Evolutionary conservation across 768 basidiomycete species (phyloP).

Genomic region (Amyloporia xantha): DNA sequence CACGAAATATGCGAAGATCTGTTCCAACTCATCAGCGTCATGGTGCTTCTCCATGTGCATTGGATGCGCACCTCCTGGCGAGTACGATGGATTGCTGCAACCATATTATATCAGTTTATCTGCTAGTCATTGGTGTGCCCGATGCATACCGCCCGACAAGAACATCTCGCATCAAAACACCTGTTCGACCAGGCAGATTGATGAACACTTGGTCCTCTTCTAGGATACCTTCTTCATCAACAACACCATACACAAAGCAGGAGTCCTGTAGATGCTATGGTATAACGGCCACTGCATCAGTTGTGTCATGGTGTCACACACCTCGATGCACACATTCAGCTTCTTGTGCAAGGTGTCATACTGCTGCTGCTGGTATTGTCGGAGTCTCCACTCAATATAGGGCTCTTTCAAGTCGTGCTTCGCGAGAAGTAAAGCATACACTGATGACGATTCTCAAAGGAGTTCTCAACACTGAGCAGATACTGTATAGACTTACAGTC

Average conservation of each 20-base stretch:
- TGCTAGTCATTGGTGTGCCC: no score
- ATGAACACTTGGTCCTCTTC: constrained; percentile 12
- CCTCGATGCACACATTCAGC: constrained; percentile 8
- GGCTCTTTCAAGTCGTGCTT: constrained; percentile 10
- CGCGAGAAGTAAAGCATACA: background rate
- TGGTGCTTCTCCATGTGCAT: background rate
- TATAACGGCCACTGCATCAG: background rate
- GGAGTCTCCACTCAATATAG: constrained; percentile 2
- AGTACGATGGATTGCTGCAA: constrained; percentile 9
- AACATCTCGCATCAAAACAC: background rate
- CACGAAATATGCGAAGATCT: constrained; percentile 6
- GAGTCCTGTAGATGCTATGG: constrained; percentile 3
- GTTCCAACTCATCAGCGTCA: no score
- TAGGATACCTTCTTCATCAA: constrained; percentile 14
- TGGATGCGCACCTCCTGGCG: constrained; percentile 9
- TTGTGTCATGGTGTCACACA: background rate
- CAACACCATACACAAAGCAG: constrained; percentile 9
- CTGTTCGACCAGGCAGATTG: constrained; percentile 10
- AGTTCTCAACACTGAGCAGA: background rate
- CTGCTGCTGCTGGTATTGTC: constrained; percentile 8
- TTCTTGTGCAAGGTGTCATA: constrained; percentile 9
- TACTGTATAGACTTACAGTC: background rate
- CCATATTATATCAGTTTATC: no score
- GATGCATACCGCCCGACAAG: background rate
- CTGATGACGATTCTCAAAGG: background rate